These are phyloP conservation scores for Plasmodium gallinaceum DNA, from an alignment of 169 alveolate genomes.

Conservation along the genomic window DNA sequence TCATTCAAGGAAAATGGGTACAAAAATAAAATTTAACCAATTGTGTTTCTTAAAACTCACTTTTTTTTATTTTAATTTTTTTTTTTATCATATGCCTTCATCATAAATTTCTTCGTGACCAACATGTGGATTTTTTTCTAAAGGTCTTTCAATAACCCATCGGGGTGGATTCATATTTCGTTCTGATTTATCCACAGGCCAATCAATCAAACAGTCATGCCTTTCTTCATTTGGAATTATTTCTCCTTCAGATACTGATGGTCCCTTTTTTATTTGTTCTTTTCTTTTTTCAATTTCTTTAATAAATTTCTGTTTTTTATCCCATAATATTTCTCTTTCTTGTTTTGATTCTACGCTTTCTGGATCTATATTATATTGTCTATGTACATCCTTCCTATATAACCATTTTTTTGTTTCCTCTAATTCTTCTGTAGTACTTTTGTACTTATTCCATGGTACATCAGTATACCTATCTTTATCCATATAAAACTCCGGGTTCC, in stretches of 20 bases:
- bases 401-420: conserved; percentile 83
- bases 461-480: conserved; percentile 85
- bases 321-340: conserved; percentile 79
- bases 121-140: conserved; percentile 62
- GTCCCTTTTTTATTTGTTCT: conserved; percentile 76
- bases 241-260: conserved; percentile 65
- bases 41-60: too few relatives aligned
- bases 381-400: conserved; percentile 86
- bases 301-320: conserved; percentile 52
- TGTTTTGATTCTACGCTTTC: conserved; percentile 85
- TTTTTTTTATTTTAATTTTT: background rate
- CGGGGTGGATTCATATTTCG: conserved; percentile 77
- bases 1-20: too few relatives aligned
- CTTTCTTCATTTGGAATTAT: conserved; percentile 69
- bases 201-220: conserved; percentile 77
- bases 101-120: conserved; percentile 76
- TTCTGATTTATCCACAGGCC: conserved; percentile 77
- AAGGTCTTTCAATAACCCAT: conserved; percentile 76
- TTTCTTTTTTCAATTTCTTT: conserved; percentile 67
- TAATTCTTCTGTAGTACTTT: conserved; percentile 81
- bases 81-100: conserved; percentile 48
- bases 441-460: conserved; percentile 91
- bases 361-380: conserved; percentile 89
- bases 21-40: too few relatives aligned
- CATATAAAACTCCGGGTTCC: conserved; percentile 86